Base-by-base conservation (phyloP, 352 stramenopile genomes). In the Phytopythium chamaehyphon region DNA sequence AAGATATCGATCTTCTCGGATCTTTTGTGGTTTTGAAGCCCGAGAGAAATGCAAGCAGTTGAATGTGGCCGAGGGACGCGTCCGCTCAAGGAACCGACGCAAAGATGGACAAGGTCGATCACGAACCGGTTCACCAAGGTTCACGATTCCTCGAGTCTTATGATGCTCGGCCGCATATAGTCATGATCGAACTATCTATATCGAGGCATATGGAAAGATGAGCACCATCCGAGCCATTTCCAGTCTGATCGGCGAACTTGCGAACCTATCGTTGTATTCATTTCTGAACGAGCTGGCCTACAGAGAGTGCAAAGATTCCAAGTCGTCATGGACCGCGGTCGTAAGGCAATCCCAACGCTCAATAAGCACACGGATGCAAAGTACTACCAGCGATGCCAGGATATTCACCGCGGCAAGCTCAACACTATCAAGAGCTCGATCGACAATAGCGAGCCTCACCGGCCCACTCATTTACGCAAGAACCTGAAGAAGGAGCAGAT, bases 401-500 rank as follows among this genome's bases (percentile, higher is more conserved):
- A 90, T 47, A 95, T 92, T 49, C 82, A 90, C 38, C 76, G 77
- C 48, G 64, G 71, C 51, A 94, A 91, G 61, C 70, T 92, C n/a
- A 72, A 73, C 52, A 75, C 53, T 16, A 93, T 93, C 67, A 98
- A 98, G 78, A 95, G 88, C 52, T 88, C 87, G 43, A 98, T 98
- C 61, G 94, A 98, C 73, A 98, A 97, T 62, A 89, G 70, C 53
- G 83, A 93, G 57, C 84, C 84, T 38, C 95, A 97, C 46, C 79
- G 86, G 4, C 96, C 95, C 38, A 82, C 77, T n/a, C 93, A 98
- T 44, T 53, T 98, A 24, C 69, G 71, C 60, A 97, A 97, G 72
- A 98, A 98, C 59, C 78, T 97, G 31, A 98, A 98, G 71, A 98
- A 96, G 54, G 96, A 98, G 67, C 90, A 97, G 59, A 87, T 98